phyloP scores from a whole-genome alignment of 495 filamentous ascomycete genomes.

The Pseudevernia furfuracea region DNA sequence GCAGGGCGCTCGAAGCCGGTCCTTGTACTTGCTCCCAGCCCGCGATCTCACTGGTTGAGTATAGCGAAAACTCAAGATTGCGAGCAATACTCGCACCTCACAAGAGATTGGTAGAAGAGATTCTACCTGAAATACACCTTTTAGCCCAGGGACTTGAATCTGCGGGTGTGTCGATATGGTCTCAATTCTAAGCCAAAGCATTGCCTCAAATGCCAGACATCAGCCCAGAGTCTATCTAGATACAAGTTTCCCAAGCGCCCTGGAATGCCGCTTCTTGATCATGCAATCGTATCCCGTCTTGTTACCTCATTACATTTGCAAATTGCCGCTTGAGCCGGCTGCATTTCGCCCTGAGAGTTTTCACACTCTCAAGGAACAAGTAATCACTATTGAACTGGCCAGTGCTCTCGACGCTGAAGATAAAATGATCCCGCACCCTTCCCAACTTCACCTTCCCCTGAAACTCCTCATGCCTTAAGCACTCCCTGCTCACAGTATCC shows the following conservation, averaged over 20 bases:
- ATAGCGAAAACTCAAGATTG: background rate
- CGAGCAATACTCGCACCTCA: background rate
- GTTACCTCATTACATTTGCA: constrained; percentile 45
- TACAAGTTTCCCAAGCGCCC: constrained; percentile 4
- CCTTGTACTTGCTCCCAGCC: background rate
- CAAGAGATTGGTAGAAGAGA: background rate
- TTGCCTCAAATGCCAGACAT: background rate
- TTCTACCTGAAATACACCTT: background rate
- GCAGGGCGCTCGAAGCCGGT: background rate
- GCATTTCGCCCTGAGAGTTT: constrained; percentile 74
- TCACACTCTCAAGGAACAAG: constrained; percentile 82
- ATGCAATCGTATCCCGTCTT: background rate
- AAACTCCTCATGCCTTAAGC: constrained; percentile 86
- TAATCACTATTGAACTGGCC: constrained; percentile 88
- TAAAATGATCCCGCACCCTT: constrained; percentile 87
- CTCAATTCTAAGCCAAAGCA: background rate
- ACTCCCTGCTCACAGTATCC: constrained; percentile 92
- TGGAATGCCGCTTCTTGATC: constrained; percentile 13
- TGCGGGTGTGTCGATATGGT: background rate
- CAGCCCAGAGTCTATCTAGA: background rate
- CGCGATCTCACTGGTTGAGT: background rate
- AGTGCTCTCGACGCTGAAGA: constrained; percentile 89
- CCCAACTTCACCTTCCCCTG: constrained; percentile 90
- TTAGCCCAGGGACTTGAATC: background rate
- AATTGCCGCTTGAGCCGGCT: constrained; percentile 55